Percentiles rank a stretch among this genome's conserved stretches.
These are phyloP conservation scores for Calonectria crousiana DNA, from an alignment of 2,329 filamentous ascomycete species.

Conservation along the genomic window DNA sequence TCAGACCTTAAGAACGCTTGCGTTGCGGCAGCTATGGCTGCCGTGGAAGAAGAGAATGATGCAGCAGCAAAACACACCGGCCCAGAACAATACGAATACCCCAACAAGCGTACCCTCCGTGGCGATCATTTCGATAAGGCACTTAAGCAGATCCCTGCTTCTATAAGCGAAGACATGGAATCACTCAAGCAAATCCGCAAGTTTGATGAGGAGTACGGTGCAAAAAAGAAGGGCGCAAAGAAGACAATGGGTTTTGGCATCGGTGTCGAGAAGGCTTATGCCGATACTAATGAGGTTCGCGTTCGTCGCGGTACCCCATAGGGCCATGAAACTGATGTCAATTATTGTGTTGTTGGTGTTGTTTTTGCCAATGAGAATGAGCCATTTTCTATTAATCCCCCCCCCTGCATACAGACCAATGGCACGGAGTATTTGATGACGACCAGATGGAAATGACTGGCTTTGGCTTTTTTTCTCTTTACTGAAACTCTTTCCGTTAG, in stretches of 20 bases:
- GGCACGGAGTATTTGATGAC: slow-evolving; percentile 19
- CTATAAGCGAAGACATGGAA: slow-evolving; percentile 93
- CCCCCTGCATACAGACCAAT: slow-evolving; percentile 31
- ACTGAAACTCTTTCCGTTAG: not conserved
- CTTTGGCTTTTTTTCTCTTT: not conserved
- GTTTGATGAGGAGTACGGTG: slow-evolving; percentile 96
- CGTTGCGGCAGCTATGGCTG: slow-evolving; percentile 83
- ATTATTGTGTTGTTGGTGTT: not conserved
- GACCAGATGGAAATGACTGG: slow-evolving; percentile 21
- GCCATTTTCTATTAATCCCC: not conserved
- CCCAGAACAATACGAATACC: slow-evolving; percentile 68
- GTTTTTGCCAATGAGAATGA: not conserved
- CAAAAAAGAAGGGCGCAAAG: slow-evolving; percentile 76
- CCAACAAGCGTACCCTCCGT: slow-evolving; percentile 67
- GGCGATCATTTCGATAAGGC: slow-evolving; percentile 85
- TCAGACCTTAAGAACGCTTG: slow-evolving; percentile 87
- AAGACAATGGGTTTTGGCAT: slow-evolving; percentile 71
- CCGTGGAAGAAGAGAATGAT: slow-evolving; percentile 78
- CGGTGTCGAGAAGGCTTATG: slow-evolving; percentile 49
- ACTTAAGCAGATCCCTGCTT: slow-evolving; percentile 89
- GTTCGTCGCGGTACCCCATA: slow-evolving; percentile 50
- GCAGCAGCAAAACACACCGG: slow-evolving; percentile 53
- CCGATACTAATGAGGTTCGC: slow-evolving; percentile 59
- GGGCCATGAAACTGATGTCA: not conserved
- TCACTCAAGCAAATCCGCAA: slow-evolving; percentile 88